Base-by-base conservation (phyloP, 192 early-diverging fungal genomes). In the Radiomyces spectabilis region DNA sequence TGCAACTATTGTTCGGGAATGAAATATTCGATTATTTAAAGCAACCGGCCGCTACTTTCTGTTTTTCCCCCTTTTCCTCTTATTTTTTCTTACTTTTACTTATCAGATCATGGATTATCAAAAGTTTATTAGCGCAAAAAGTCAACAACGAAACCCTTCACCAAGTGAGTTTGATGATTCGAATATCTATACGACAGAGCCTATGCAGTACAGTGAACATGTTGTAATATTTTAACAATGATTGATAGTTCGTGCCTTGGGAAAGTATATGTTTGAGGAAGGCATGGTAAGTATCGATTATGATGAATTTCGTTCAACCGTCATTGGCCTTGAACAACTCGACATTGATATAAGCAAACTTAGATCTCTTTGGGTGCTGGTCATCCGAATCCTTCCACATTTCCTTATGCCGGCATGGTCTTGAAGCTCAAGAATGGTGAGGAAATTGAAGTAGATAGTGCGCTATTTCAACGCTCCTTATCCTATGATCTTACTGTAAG, bases 291-390 rank as follows among this genome's bases (percentile, higher is more conserved):
- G 18, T 25, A 22, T 27, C 4, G 43, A 30, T 26, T 32, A 2
- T 15, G 42, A 40, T 12, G 1, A 10, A 24, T 10, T 57, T n/a
- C n/a, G n/a, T n/a, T n/a, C n/a, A n/a, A 33, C 21, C 22, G 27
- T 16, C 41, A 5, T 57, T 15, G 5, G 16, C 16, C 37, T 41
- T 44, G 12, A 21, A 5, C 33, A 13, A 51, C n/a, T 39, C 38
- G 13, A 15, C 38, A 39, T 37, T n/a, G n/a, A 37, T n/a, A 37
- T n/a, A 37, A n/a, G n/a, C 10, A 9, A 16, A 39, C 6, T 10
- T 48, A 75, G 73, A 68, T 88, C 41, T 82, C 83, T 22, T 72
- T 88, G 0, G 83, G 83, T 5, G 83, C 80, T 1, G 86, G 86
- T 1, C 61, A 77, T 27, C 86, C 84, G 2, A 83, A 85, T 49